Percentiles rank a stretch among this genome's conserved stretches.
Conservation (phyloP, 257 asterid species). For the Ilex aquifolium region DNA sequence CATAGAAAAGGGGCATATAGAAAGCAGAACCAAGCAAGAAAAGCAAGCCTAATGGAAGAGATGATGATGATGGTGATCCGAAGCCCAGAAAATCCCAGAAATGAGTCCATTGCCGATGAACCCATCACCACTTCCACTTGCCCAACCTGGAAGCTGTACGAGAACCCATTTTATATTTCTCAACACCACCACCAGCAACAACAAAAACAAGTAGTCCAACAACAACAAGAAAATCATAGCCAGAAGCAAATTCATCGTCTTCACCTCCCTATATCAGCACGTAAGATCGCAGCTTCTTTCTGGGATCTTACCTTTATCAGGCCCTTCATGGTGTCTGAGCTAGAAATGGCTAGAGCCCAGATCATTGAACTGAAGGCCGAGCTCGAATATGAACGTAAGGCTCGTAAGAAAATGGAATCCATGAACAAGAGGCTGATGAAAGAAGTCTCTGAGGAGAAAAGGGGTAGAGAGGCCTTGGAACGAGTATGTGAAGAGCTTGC, state of each 20-base stretch:
- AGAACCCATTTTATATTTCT: slow-evolving; percentile 61
- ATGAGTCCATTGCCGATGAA: slow-evolving; percentile 18
- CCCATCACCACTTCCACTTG: slow-evolving; percentile 21
- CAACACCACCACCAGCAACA: slow-evolving; percentile 19
- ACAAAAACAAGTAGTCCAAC: slow-evolving; percentile 1
- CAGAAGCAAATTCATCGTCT: slow-evolving; percentile 53
- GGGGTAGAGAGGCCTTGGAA: slow-evolving; percentile 50
- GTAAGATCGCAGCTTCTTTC: slow-evolving; percentile 68
- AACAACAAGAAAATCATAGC: slow-evolving; percentile 6
- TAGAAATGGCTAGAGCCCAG: slow-evolving; percentile 43
- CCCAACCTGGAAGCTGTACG: slow-evolving; percentile 82
- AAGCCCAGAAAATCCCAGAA: slow-evolving; percentile 34
- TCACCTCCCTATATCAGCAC: slow-evolving; percentile 64
- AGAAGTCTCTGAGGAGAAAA: slow-evolving; percentile 51
- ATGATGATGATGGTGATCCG: slow-evolving; percentile 55
- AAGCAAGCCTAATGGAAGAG: slow-evolving; percentile 36
- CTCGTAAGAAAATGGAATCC: slow-evolving; percentile 42
- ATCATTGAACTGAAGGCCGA: slow-evolving; percentile 31
- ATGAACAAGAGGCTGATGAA: slow-evolving; percentile 35
- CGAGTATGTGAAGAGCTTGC: slow-evolving; percentile 47
- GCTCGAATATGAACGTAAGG: slow-evolving; percentile 45
- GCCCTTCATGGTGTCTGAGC: slow-evolving; percentile 66
- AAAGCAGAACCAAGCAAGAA: slow-evolving; percentile 21
- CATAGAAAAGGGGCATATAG: slow-evolving; percentile 15
- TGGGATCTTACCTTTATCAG: slow-evolving; percentile 64